Evolutionary conservation across 495 filamentous ascomycete genomes (phyloP), one percentile per base, ranked within the genome.

Genomic region (Hypoxylon intermedium): DNA sequence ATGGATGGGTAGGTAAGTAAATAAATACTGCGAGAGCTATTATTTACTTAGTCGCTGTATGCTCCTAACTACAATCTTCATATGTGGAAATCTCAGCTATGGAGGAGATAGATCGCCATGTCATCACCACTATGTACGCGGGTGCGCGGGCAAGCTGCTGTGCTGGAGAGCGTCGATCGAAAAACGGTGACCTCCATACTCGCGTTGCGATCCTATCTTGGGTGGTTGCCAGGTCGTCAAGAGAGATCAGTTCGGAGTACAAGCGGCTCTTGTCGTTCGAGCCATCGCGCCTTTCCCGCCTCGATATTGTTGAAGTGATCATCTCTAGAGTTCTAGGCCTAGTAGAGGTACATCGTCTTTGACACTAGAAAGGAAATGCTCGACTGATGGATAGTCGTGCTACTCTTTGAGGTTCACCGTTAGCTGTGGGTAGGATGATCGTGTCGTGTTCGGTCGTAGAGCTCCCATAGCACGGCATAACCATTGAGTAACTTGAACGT

Each of bases 401-500:
- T 47, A 53, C 53, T 41, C 33, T 38, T 38, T 11, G 43, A 49
- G 20, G 21, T 56, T 47, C 53, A 36, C 48, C 37, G 20, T 37
- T n/a, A 37, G 34, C 52, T 18, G 36, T 49, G 36, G 42, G 58
- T 31, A 47, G 36, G 23, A 53, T 44, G 48, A 53, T 44, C 28
- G 60, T 53, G 60, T 44, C 28, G 60, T 53, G 37, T 28, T 44
- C 28, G 47, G 28, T 30, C 36, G n/a, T n/a, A 43, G 18, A 52
- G 3, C 19, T 37, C 40, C 42, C 42, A 58, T 58, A 20, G 15
- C 42, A 64, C 53, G 58, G 28, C 60, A 53, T 64, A 43, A 11
- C 54, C 47, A 53, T 58, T 33, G 49, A 43, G 42, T 23, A 58
- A 49, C 53, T 26, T 18, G 7, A 20, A 30, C 38, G 41, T 40